Percentiles rank a stretch among this genome's conserved stretches.
Evolutionary conservation across 2,329 filamentous ascomycete species (phyloP).

Genomic region (Aspergillus chevalieri): DNA sequence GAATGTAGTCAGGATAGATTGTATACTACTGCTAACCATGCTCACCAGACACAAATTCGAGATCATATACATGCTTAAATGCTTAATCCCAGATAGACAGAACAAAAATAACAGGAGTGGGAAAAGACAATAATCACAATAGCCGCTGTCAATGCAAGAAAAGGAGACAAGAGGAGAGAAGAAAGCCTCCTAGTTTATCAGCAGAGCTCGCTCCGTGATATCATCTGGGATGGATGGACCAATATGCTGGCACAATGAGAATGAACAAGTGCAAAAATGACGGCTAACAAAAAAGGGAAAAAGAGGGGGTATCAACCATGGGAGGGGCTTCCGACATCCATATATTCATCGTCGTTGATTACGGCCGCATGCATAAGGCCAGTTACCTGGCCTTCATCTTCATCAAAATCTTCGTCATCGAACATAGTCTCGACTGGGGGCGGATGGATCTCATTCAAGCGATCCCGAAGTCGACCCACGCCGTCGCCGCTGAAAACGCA

Average conservation of each 20-base stretch:
- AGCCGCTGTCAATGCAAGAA: conserved; percentile 24
- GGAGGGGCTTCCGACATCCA: conserved; percentile 28
- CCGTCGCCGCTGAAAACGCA: conserved; percentile 93
- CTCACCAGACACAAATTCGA: conserved; percentile 3
- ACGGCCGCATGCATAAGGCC: conserved; percentile 37
- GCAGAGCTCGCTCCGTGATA: neutral
- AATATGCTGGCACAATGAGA: neutral
- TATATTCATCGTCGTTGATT: conserved; percentile 38
- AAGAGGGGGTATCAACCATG: conserved; percentile 29
- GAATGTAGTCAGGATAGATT: conserved; percentile 2
- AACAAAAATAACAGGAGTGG: conserved; percentile 1
- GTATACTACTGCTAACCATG: conserved; percentile 4
- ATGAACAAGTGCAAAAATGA: conserved; percentile 2
- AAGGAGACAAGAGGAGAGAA: conserved; percentile 4
- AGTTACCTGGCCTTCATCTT: conserved; percentile 37
- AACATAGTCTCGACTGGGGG: conserved; percentile 36
- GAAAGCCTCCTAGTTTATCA: neutral
- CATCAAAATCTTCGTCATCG: conserved; percentile 40
- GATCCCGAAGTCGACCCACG: conserved; percentile 68
- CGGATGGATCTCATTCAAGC: conserved; percentile 56
- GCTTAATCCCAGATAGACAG: conserved; percentile 5
- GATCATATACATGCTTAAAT: conserved; percentile 4
- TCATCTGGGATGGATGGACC: neutral
- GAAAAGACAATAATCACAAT: neutral
- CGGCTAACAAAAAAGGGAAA: conserved; percentile 13